Base-by-base conservation (phyloP, 176 grass and related monocot species). In the Phyllostachys edulis region DNA sequence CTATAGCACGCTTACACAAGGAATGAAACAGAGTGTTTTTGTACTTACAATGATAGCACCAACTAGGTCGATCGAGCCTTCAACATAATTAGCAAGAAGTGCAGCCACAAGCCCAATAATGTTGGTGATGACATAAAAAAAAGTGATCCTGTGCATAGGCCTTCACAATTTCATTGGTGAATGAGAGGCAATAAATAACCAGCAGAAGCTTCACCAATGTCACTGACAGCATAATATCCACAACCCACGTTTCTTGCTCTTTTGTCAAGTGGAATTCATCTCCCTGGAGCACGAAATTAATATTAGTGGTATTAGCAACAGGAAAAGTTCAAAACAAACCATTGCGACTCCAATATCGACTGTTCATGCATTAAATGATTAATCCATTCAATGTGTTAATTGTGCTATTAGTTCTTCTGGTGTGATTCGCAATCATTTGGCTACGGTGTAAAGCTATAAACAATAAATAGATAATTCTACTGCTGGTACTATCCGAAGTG, bases 61-160 rank as follows among this genome's bases (percentile, higher is more conserved):
- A 71, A 88, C 88, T 32, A 86, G 86, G 64, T 92, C 84, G 11
- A 97, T 89, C 88, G 81, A 92, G 18, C 46, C 80, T 80, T 78
- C 9, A 11, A 92, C 63, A 87, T 94, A 92, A 52, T 81, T 90
- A 47, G 92, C 88, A 57, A 92, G 81, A 76, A 97, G 80, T 36
- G 86, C 88, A 2, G 86, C 90, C 37, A 92, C 83, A 67, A 92
- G 82, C 54, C 90, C 94, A 77, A 91, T 89, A 38, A 90, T 2
- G 49, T 94, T 91, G 27, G 92, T 94, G 67, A 92, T 89, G 1
- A 92, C 88, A 67, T 97, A n/a, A 84, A 60, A 97, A 97, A 76
- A 94, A 73, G 73, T 94, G 88, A 82, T 97, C 86, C 51, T 92
- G 90, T 4, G 90, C 92, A 81, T 92, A 97, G 11, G 86, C 92